phyloP scores from a whole-genome alignment of 2,329 filamentous ascomycete species.

The Remersonia thermophila region DNA sequence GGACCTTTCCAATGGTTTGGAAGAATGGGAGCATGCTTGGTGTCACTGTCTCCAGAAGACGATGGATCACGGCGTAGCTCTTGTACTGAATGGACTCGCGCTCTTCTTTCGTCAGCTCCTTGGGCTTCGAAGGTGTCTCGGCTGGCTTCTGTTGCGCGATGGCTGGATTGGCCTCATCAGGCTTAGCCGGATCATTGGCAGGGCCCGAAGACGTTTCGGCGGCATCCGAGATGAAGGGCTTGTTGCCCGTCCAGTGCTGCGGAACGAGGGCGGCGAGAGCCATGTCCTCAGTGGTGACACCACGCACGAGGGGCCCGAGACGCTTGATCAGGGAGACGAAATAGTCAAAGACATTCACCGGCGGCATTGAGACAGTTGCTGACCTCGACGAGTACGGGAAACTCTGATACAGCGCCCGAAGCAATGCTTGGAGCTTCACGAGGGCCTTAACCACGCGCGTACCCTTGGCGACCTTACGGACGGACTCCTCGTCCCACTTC shows the following conservation, averaged over 20 bases:
- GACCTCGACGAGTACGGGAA: slow-evolving; percentile 60
- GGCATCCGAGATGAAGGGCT: slow-evolving; percentile 3
- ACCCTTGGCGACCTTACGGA: slow-evolving; percentile 44
- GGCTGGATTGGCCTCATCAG: slow-evolving; percentile 4
- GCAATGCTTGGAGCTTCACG: slow-evolving; percentile 62
- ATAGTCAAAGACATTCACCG: slow-evolving; percentile 74
- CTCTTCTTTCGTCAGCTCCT: slow-evolving; percentile 33
- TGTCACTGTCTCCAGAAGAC: slow-evolving; percentile 66
- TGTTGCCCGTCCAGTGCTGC: slow-evolving; percentile 42
- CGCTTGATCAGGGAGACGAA: slow-evolving; percentile 63
- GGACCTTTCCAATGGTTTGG: slow-evolving; percentile 69
- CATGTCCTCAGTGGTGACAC: slow-evolving; percentile 76
- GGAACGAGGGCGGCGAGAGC: slow-evolving; percentile 63
- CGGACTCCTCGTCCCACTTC: slow-evolving; percentile 24
- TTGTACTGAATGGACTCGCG: slow-evolving; percentile 35
- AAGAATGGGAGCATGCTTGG: slow-evolving; percentile 75
- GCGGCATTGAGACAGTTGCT: slow-evolving; percentile 52
- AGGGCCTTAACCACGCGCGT: slow-evolving; percentile 69
- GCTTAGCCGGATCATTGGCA: slow-evolving; percentile 4
- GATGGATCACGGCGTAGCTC: slow-evolving; percentile 68
- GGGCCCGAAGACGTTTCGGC: slow-evolving; percentile 1
- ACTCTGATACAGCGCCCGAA: slow-evolving; percentile 61
- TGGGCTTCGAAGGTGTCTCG: slow-evolving; percentile 17
- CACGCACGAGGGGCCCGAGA: slow-evolving; percentile 65
- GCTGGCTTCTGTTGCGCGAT: slow-evolving; percentile 13